A percentile compares a stretch with the other conserved stretches of the same genome.
Evolutionary conservation across 2,329 filamentous ascomycete species (phyloP).

Genomic region (Hirsutella minnesotensis): DNA sequence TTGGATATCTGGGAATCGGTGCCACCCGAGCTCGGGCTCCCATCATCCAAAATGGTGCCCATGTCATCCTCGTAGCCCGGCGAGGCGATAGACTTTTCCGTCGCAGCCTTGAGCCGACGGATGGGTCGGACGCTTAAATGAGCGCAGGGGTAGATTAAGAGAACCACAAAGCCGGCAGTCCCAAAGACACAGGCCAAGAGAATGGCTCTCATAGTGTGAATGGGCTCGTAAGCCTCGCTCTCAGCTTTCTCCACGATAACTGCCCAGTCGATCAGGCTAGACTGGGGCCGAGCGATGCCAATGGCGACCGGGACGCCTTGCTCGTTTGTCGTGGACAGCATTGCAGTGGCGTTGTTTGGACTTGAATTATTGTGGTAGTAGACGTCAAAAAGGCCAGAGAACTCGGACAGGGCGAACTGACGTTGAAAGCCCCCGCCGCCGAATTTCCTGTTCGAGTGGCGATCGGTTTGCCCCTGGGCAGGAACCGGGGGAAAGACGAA

Average conservation of each 20-base stretch:
- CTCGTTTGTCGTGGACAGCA: slow-evolving; percentile 63
- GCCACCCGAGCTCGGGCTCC: slow-evolving; percentile 25
- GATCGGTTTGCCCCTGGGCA: slow-evolving; percentile 25
- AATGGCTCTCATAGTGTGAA: slow-evolving; percentile 64
- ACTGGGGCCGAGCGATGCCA: slow-evolving; percentile 64
- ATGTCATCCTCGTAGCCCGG: slow-evolving; percentile 41
- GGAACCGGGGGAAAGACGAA: slow-evolving; percentile 48
- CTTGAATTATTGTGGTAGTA: slow-evolving; percentile 37
- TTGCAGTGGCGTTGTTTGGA: slow-evolving; percentile 55
- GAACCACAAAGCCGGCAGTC: slow-evolving; percentile 58
- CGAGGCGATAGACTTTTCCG: slow-evolving; percentile 59
- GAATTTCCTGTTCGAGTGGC: slow-evolving; percentile 28
- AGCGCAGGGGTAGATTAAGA: slow-evolving; percentile 66
- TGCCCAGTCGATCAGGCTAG: slow-evolving; percentile 65
- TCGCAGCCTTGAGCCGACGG: slow-evolving; percentile 61
- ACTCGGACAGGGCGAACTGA: slow-evolving; percentile 48
- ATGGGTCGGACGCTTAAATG: slow-evolving; percentile 77
- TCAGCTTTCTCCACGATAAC: slow-evolving; percentile 68
- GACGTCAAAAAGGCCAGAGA: slow-evolving; percentile 49
- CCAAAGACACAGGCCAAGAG: slow-evolving; percentile 78
- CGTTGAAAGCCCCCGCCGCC: slow-evolving; percentile 27
- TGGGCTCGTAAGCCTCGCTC: slow-evolving; percentile 64
- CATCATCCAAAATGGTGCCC: slow-evolving; percentile 33
- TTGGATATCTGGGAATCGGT: slow-evolving; percentile 32
- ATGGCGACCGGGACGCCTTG: slow-evolving; percentile 58